Evolutionary conservation across 257 asterid genomes (phyloP), one percentile per base, ranked within the genome.

Genomic region (Solanum ossicruentum): DNA sequence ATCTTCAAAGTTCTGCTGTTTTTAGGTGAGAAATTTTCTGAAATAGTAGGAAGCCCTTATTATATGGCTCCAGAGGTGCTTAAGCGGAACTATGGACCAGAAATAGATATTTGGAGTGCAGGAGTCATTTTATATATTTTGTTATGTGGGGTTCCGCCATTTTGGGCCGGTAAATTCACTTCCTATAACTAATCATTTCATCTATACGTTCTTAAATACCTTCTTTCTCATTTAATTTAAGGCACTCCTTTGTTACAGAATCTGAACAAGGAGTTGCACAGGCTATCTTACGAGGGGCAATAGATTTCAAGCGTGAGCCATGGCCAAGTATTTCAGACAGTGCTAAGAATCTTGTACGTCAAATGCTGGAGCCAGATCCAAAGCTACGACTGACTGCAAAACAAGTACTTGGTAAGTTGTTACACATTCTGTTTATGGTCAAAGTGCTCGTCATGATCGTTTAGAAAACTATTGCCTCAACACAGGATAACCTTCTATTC

Each of bases 251-350:
- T 84, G 75, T 41, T 90, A 69, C 94, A 95, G 99, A 95, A 90
- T 94, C 97, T 83, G 99, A 94, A 84, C 99, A 94, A 92, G 99
- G 99, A 82, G 99, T 95, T 86, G 99, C 99, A 60, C 99, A 94
- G 91, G 97, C 98, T 86, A 95, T 95, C 86, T 88, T 95, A 75
- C 94, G 97, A 1, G 97, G 98, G 83, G 89, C 89, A 84, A 92
- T 95, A 84, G 98, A 95, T 90, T 95, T 95, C 85, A 97, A 95
- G 81, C 94, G 98, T 10, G 98, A 95, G 88, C 98, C 98, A 7
- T 95, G 98, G 98, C 98, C 97, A 82, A 92, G 95, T 87, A 88
- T 95, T 84, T 95, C 97, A 49, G 98, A 95, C 61, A 81, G 92
- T 84, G 97, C 97, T 81, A 94, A 94, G 93, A 90, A 87, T 91